phyloP scores from a whole-genome alignment of 2,329 filamentous ascomycete species.

The Sclerotiophoma versabilis region DNA sequence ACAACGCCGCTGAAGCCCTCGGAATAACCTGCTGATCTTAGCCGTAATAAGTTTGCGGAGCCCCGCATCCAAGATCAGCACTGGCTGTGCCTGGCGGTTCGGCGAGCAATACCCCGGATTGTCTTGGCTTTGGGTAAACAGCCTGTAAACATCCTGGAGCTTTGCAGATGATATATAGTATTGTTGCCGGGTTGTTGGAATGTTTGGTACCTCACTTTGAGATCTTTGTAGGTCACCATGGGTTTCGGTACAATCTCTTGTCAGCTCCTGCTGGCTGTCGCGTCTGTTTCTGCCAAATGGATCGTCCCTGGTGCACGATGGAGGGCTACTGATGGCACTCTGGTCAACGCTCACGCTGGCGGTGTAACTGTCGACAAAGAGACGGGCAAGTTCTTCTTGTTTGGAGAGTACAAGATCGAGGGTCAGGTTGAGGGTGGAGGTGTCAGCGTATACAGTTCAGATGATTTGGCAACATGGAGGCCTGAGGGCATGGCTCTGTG shows the following conservation, averaged over 20 bases:
- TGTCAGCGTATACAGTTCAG: constrained; percentile 64
- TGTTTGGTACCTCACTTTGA: constrained; percentile 3
- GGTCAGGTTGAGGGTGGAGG: constrained; percentile 67
- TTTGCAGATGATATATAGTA: constrained; percentile 28
- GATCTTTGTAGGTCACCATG: constrained; percentile 14
- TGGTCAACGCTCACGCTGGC: constrained; percentile 69
- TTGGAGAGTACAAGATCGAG: constrained; percentile 68
- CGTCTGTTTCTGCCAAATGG: constrained; percentile 55
- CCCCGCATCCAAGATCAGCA: constrained; percentile 29
- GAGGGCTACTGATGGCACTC: constrained; percentile 65
- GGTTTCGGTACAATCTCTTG: constrained; percentile 27
- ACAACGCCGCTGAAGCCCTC: constrained; percentile 23
- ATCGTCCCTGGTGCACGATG: constrained; percentile 69
- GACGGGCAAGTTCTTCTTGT: constrained; percentile 65
- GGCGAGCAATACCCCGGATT: constrained; percentile 30
- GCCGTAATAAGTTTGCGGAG: constrained; percentile 23
- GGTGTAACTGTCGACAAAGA: constrained; percentile 61
- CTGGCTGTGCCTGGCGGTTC: constrained; percentile 30
- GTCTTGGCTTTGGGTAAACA: constrained; percentile 32
- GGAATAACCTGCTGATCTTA: constrained; percentile 31
- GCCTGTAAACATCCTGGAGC: constrained; percentile 2
- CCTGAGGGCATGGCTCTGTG: constrained; percentile 64
- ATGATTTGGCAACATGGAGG: constrained; percentile 67
- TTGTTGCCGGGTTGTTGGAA: constrained; percentile 10
- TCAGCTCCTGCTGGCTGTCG: constrained; percentile 33